Evolutionary conservation across 352 stramenopile species (phyloP).

Genomic region (Globisporangium abappressorium): DNA sequence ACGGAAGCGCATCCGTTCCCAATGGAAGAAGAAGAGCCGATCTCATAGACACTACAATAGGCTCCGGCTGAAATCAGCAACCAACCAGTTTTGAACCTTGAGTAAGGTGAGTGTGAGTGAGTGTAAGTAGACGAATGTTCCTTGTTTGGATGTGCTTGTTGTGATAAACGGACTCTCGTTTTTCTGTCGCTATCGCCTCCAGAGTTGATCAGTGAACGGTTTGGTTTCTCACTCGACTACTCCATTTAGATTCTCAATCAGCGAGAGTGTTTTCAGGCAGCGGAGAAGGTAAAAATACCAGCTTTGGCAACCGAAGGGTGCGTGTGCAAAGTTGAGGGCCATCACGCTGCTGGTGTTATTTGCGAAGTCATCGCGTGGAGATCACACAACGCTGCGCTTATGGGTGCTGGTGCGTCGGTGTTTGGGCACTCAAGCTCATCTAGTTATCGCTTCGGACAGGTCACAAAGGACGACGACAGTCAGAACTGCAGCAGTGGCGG

Average conservation of each 20-base stretch:
- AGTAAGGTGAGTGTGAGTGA: background rate
- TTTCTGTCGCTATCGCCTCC: background rate
- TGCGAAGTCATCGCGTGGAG: background rate
- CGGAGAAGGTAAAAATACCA: background rate
- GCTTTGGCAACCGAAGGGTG: background rate
- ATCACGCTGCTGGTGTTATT: background rate
- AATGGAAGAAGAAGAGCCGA: conserved; percentile 22
- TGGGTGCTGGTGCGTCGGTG: conserved; percentile 12
- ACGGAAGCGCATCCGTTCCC: conserved; percentile 86
- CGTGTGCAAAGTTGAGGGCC: background rate
- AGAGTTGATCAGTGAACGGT: background rate
- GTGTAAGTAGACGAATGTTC: background rate
- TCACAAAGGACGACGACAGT: conserved; percentile 4
- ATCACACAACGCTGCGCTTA: background rate
- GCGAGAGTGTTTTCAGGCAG: background rate
- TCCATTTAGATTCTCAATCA: background rate
- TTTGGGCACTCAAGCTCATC: conserved; percentile 4
- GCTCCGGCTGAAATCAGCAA: background rate
- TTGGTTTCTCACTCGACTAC: background rate
- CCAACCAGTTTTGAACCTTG: background rate
- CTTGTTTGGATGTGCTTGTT: background rate
- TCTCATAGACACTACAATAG: background rate
- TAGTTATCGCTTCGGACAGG: conserved; percentile 23
- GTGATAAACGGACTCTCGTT: background rate
- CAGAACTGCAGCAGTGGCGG: background rate